Conservation (phyloP, 2,329 filamentous ascomycete species). For the Aspergillus sp. region DNA sequence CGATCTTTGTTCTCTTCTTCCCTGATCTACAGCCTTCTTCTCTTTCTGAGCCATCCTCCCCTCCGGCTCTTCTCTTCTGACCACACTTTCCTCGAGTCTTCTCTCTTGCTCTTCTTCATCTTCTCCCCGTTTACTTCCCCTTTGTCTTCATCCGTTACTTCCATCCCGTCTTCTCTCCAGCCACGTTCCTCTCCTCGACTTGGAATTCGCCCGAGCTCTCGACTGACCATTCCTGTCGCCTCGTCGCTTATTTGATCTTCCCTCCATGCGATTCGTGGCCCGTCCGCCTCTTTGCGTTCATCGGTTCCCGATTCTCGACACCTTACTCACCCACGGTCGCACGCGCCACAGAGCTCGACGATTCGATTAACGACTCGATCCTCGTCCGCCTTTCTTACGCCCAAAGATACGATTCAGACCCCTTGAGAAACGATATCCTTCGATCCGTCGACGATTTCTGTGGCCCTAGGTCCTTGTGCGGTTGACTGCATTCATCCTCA, state of each 20-base stretch:
- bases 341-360: constrained; percentile 22
- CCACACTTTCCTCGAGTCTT: constrained; percentile 8
- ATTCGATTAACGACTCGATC: constrained; percentile 8
- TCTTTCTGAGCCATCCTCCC: constrained; percentile 13
- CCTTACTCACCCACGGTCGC: constrained; percentile 24
- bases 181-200: neutral
- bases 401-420: neutral
- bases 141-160: constrained; percentile 6
- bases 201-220: neutral
- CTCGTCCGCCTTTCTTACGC: neutral
- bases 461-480: neutral
- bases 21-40: constrained; percentile 6
- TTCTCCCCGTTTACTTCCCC: constrained; percentile 1
- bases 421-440: neutral
- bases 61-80: constrained; percentile 10
- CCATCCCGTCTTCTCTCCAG: constrained; percentile 2
- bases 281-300: constrained; percentile 17
- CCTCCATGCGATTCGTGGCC: constrained; percentile 26
- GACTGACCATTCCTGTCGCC: neutral
- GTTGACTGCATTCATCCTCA: neutral
- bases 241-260: neutral
- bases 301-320: constrained; percentile 22
- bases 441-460: neutral
- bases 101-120: constrained; percentile 10
- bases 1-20: neutral